A percentile compares a stretch with the other conserved stretches of the same genome.
phyloP scores from a whole-genome alignment of 495 filamentous ascomycete genomes.

The Cryomyces minteri region DNA sequence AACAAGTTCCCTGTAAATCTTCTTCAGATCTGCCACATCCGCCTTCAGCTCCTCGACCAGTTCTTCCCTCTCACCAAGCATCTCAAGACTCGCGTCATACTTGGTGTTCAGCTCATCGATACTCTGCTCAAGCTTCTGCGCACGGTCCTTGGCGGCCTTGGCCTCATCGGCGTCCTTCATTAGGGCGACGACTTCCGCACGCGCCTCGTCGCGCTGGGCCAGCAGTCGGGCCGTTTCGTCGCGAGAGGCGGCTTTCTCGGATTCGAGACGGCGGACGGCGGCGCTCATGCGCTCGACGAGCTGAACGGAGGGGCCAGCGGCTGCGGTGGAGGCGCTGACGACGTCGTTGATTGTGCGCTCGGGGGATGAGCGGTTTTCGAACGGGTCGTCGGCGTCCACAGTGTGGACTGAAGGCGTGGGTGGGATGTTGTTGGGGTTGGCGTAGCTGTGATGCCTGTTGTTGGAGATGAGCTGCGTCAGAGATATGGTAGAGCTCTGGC shows the following conservation, averaged over 20 bases:
- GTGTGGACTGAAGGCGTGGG: constrained; percentile 34
- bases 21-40: constrained; percentile 84
- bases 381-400: constrained; percentile 49
- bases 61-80: constrained; percentile 96
- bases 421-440: neutral
- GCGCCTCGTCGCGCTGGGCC: constrained; percentile 71
- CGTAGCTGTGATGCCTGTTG: neutral
- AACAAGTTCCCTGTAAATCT: constrained; percentile 83
- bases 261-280: constrained; percentile 75
- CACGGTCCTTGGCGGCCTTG: constrained; percentile 35
- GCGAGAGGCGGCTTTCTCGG: constrained; percentile 66
- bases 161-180: constrained; percentile 72
- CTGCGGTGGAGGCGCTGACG: constrained; percentile 72
- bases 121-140: constrained; percentile 46
- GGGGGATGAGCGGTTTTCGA: constrained; percentile 45
- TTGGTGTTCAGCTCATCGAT: constrained; percentile 44
- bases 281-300: constrained; percentile 94
- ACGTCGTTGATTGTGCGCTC: constrained; percentile 70
- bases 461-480: constrained; percentile 10
- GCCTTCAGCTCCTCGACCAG: constrained; percentile 73
- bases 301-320: constrained; percentile 83
- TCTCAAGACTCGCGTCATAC: constrained; percentile 81
- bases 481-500: constrained; percentile 17
- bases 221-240: constrained; percentile 71
- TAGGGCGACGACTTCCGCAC: constrained; percentile 71